Evolutionary conservation across 2,329 filamentous ascomycete species (phyloP).

Genomic region (Diaporthe vexans): DNA sequence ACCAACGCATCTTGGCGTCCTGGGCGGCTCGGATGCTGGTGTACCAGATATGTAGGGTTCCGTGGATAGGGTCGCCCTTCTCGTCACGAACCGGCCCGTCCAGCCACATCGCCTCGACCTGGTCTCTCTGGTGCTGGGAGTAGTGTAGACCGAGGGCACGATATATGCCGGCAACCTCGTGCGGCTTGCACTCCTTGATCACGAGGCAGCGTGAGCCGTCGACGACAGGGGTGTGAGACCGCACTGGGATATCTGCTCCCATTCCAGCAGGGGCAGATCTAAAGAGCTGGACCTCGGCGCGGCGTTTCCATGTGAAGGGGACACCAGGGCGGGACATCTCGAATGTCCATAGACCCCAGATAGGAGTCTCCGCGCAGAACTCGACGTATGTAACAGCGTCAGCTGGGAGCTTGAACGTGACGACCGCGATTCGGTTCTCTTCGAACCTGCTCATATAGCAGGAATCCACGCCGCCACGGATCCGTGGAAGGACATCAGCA

Average conservation of each 20-base stretch:
- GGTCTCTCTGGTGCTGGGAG: slow-evolving; percentile 21
- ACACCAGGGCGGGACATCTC: background rate
- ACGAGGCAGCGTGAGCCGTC: slow-evolving; percentile 23
- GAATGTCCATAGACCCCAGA: slow-evolving; percentile 8
- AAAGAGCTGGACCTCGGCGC: background rate
- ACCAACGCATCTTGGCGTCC: background rate
- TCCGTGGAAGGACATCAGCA: slow-evolving; percentile 24
- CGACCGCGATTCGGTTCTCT: background rate
- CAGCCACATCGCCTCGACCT: slow-evolving; percentile 38
- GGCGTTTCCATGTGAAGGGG: background rate
- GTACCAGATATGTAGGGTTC: slow-evolving; percentile 35
- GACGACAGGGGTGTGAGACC: background rate
- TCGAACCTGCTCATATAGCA: background rate
- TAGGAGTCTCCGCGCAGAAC: background rate
- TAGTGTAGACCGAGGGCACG: background rate
- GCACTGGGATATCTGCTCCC: background rate
- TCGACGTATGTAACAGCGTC: slow-evolving; percentile 1
- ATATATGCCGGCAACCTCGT: slow-evolving; percentile 6
- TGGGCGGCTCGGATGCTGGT: slow-evolving; percentile 17
- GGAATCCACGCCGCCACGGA: slow-evolving; percentile 23
- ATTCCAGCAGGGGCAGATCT: background rate
- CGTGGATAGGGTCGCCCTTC: background rate
- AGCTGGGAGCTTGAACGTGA: background rate
- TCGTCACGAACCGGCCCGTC: background rate
- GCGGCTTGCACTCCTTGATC: background rate